Base-by-base conservation (phyloP, 192 early-diverging fungal genomes). In the Backusella morwellensis region DNA sequence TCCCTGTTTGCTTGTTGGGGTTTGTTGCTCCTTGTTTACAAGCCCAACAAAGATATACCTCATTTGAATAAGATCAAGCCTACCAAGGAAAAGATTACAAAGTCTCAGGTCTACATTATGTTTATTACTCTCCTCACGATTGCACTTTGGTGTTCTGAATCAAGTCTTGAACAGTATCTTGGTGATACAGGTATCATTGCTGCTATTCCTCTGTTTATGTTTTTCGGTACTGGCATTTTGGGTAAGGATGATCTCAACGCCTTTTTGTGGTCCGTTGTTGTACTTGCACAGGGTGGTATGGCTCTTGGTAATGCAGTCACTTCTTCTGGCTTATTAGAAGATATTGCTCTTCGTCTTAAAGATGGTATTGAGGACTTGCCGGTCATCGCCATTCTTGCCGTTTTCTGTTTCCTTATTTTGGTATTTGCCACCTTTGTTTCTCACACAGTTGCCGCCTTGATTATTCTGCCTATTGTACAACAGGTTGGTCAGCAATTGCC, bases 171-270 rank as follows among this genome's bases (percentile, higher is more conserved):
- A 74, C 71, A 70, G 0, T 70, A 85, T 69, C 78, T 94, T 59
- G 93, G 93, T 15, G 91, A 92, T 74, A 92, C 92, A 85, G 93
- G 93, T 56, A 82, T 91, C 4, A 88, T 93, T 77, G 93, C 93
- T 14, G 82, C 92, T 44, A 71, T 93, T 14, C 93, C 93, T 11
- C 81, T 94, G 70, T 86, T 94, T 66, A 87, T 90, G 68, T 93
- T 94, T 82, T 94, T 89, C 72, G 92, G 91, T 23, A 84, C 88
- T 3, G 89, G 91, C 12, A 78, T 94, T 14, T 82, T 94, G 66
- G 87, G 77, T 42, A 94, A 94, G 79, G 92, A 93, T 50, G 93
- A 94, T 74, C 89, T 91, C 70, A 93, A 94, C 78, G 86, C 84
- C 78, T 90, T 93, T 74, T 67, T 86, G 63, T 88, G 87, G 87